Evolutionary conservation across 306 rosid genomes (phyloP).

Genomic region (Rosa persica): DNA sequence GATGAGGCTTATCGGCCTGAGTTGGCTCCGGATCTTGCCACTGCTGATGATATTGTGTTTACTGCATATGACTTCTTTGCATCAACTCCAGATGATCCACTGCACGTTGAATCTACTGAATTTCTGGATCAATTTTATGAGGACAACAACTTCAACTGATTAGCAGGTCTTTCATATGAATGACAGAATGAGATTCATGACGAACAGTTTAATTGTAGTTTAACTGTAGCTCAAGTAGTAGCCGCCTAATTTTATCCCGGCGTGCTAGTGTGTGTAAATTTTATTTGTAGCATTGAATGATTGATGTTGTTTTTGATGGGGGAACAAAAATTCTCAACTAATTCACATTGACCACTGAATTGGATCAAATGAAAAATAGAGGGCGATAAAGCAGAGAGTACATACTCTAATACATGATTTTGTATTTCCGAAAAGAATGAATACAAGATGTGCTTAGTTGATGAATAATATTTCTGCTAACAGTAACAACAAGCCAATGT

Average conservation of each 20-base stretch:
- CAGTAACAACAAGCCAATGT: constrained; percentile 24
- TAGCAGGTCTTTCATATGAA: neutral
- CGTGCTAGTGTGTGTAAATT: neutral
- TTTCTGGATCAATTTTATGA: neutral
- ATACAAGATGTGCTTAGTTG: constrained; percentile 30
- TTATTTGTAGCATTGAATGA: neutral
- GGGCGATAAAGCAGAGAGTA: neutral
- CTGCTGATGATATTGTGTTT: neutral
- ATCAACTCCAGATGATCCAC: neutral
- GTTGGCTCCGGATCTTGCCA: neutral
- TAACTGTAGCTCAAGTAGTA: neutral
- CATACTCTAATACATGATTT: constrained; percentile 22
- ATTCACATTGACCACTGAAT: neutral
- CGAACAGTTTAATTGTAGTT: neutral
- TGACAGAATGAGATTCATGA: neutral
- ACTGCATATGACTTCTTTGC: neutral
- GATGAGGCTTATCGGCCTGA: neutral
- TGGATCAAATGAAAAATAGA: too few species aligned
- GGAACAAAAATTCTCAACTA: neutral
- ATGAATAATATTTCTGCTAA: constrained; percentile 37
- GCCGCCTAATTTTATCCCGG: neutral
- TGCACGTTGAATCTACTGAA: neutral
- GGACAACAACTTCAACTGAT: neutral
- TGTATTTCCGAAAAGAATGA: constrained; percentile 47
- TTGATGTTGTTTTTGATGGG: neutral